Evolutionary conservation across 768 basidiomycete species (phyloP).

Genomic region (Symmetrospora coprosmae): DNA sequence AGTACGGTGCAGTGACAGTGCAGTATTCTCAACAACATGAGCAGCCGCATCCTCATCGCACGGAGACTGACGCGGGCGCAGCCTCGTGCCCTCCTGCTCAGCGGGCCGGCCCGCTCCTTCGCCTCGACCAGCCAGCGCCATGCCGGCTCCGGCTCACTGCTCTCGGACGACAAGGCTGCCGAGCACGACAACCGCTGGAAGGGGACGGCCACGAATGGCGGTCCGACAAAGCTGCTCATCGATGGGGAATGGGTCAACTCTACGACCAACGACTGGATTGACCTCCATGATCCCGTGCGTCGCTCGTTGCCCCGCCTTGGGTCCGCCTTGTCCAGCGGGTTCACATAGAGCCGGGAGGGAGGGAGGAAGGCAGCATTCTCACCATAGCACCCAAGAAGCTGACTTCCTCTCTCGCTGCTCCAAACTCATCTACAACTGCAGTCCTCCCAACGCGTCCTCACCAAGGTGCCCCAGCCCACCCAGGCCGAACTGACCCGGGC

Average conservation of each 20-base stretch:
- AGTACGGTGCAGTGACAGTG: no score
- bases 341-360: neutral
- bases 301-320: neutral
- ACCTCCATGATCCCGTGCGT: conserved; percentile 75
- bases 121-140: neutral
- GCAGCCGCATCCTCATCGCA: no score
- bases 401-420: no score
- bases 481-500: conserved; percentile 65
- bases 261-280: conserved; percentile 61
- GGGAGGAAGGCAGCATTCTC: no score
- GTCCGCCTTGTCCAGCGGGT: neutral
- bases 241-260: conserved; percentile 80
- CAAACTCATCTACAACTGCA: no score
- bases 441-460: conserved; percentile 82
- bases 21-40: no score
- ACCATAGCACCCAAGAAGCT: no score
- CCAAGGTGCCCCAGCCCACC: conserved; percentile 79
- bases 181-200: conserved; percentile 47
- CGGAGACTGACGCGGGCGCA: no score
- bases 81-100: no score
- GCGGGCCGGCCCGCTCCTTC: no score
- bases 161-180: conserved; percentile 10
- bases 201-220: conserved; percentile 74
- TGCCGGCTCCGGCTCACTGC: neutral
- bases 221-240: conserved; percentile 78